phyloP scores from a whole-genome alignment of 495 filamentous ascomycete genomes.

The Hypoxylon perforatum region DNA sequence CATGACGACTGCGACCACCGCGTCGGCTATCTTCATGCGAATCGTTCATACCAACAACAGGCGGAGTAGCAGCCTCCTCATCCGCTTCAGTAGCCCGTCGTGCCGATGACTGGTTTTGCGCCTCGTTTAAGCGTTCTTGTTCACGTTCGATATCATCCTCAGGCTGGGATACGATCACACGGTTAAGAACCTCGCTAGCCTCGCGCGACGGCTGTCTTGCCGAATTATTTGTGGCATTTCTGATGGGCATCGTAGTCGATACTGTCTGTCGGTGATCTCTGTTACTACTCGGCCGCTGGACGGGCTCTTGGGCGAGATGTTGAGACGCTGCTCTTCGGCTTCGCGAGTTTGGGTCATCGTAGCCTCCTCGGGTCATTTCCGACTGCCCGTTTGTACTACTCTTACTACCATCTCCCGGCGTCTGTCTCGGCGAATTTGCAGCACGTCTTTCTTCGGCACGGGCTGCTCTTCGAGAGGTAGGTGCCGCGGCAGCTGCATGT shows the following conservation, averaged over 20 bases:
- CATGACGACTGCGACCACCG: constrained; percentile 77
- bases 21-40: constrained; percentile 69
- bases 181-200: constrained; percentile 78
- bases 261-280: constrained; percentile 62
- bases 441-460: constrained; percentile 56
- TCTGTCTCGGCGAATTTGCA: constrained; percentile 52
- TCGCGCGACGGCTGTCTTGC: constrained; percentile 67
- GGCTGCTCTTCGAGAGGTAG: constrained; percentile 56
- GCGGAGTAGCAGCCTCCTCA: constrained; percentile 65
- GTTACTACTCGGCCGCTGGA: constrained; percentile 59
- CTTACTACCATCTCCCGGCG: constrained; percentile 51
- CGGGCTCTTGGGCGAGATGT: constrained; percentile 52
- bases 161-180: constrained; percentile 81
- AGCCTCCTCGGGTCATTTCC: constrained; percentile 38
- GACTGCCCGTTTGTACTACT: constrained; percentile 49
- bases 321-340: constrained; percentile 58
- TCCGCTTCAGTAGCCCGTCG: constrained; percentile 50
- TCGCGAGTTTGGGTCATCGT: constrained; percentile 58
- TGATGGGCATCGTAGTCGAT: constrained; percentile 54
- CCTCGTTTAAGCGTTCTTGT: constrained; percentile 73
- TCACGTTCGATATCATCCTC: constrained; percentile 82
- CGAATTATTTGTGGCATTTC: constrained; percentile 45
- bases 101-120: constrained; percentile 59
- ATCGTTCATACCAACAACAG: constrained; percentile 63
- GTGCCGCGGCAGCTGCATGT: constrained; percentile 41